These are phyloP conservation scores for Cornus kousa DNA, from an alignment of 148 eudicot species.

Conservation along the genomic window DNA sequence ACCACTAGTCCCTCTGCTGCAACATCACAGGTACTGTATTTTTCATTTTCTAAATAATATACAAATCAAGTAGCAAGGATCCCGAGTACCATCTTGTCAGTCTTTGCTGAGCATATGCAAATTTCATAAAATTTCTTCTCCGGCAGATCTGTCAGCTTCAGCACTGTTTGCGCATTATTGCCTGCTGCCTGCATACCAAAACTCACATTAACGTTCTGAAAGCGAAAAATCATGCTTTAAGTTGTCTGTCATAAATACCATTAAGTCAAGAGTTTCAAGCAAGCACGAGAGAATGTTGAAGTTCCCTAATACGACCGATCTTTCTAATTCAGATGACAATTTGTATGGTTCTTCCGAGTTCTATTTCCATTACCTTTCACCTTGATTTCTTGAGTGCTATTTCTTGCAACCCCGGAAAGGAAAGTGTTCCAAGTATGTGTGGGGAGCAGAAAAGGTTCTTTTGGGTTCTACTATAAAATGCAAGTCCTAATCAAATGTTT, in stretches of 20 bases:
- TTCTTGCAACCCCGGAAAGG: neutral
- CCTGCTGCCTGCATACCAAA: conserved; percentile 1
- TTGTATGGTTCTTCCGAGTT: neutral
- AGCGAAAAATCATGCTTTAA: neutral
- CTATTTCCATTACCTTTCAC: neutral
- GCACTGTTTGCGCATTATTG: neutral
- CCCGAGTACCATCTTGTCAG: neutral
- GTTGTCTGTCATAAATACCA: neutral
- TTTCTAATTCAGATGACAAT: too few relatives aligned
- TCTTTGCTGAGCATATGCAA: too few relatives aligned
- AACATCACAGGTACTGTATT: neutral
- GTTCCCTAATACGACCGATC: neutral
- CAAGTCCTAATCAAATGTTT: neutral
- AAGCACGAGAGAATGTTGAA: neutral
- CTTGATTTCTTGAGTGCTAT: neutral
- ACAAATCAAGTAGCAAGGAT: neutral
- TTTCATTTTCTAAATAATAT: neutral
- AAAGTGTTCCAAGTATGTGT: too few relatives aligned
- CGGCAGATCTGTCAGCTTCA: neutral
- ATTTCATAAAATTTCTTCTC: too few relatives aligned
- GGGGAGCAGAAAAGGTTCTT: neutral
- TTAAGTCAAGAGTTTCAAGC: neutral
- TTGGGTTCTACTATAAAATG: neutral
- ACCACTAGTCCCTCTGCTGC: neutral
- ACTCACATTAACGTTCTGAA: neutral